Base-by-base conservation (phyloP, 148 eudicot species). In the Rhododendron ovatum region DNA sequence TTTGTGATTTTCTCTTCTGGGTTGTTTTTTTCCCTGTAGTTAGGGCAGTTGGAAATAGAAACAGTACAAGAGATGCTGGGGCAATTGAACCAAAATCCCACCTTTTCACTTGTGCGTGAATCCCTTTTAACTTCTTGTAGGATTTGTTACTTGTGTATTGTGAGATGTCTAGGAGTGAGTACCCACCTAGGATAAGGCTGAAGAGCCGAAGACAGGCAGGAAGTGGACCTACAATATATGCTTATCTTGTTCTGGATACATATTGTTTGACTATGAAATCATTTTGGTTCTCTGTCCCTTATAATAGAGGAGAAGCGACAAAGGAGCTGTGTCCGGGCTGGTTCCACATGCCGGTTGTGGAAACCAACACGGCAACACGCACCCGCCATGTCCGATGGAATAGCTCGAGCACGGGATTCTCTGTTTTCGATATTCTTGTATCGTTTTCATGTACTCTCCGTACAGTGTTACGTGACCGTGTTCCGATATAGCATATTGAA, bases 111-210 rank as follows among this genome's bases (percentile, higher is more conserved):
- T 69, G 75, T 69, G 75, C 75, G 2, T 69, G 75, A 69, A 69
- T 12, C 37, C 17, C 14, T 69, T 69, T 28, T 12, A 28, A 69
- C 37, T 26, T 28, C 74, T 28, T 69, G 75, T 69, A 69, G 35
- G 75, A 26, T 69, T 26, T 26, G 4, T 65, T 69, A 26, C 18
- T 26, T 30, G 37, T 28, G 37, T 28, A 69, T 4, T 69, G 71
- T 65, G 71, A 65, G 71, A 24, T 65, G 12, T 69, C 75, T 30
- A 13, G 75, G 37, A 69, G 37, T 69, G 75, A 69, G 75, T 30
- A 69, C 75, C 75, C 75, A 69, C 75, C 75, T 69, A 69, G 74
- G 74, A 67, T 67, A 67, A 67, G 74, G 74, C 33, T 67, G 74
- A 26, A 67, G 33, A n/a, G 74, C 74, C 74, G 8, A 61, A 61